Evolutionary conservation across 192 early-diverging fungal genomes (phyloP).

Genomic region (Backusella westeae): DNA sequence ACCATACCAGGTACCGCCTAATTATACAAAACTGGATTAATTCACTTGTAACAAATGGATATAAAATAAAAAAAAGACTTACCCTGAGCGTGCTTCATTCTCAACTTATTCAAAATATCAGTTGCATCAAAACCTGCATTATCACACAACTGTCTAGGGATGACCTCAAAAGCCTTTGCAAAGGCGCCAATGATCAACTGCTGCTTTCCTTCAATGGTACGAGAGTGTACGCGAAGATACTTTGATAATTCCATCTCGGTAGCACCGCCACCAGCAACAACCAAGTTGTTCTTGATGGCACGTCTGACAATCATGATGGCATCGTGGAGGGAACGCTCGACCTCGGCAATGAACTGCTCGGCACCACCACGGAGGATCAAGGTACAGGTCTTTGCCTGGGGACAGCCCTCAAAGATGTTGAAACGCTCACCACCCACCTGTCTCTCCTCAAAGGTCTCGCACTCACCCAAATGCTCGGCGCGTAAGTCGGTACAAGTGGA

Average conservation of each 20-base stretch:
- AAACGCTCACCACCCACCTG: constrained; percentile 97
- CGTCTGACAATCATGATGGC: constrained; percentile 99
- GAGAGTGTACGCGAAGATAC: constrained; percentile 88
- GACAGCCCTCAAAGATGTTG: constrained; percentile 95
- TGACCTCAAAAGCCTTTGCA: constrained; percentile 94
- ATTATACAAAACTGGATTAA: background rate
- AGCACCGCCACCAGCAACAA: constrained; percentile 98
- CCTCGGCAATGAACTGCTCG: constrained; percentile 99
- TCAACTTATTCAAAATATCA: constrained; percentile 95
- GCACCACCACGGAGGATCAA: constrained; percentile 95
- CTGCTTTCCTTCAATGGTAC: constrained; percentile 97
- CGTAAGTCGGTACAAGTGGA: constrained; percentile 87
- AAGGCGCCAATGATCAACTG: constrained; percentile 95
- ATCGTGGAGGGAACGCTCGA: constrained; percentile 96
- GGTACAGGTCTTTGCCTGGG: constrained; percentile 93
- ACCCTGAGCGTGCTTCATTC: constrained; percentile 86
- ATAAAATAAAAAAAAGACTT: constrained; percentile 8
- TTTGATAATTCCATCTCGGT: constrained; percentile 98
- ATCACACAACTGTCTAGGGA: constrained; percentile 97
- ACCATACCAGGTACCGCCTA: constrained; percentile 82
- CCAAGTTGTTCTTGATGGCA: constrained; percentile 92
- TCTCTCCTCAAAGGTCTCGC: constrained; percentile 90
- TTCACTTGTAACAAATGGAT: background rate
- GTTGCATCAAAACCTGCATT: constrained; percentile 99
- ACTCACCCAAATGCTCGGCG: constrained; percentile 81